Evolutionary conservation across 2,329 filamentous ascomycete genomes (phyloP).

Genomic region (Aureobasidium melanogenum): DNA sequence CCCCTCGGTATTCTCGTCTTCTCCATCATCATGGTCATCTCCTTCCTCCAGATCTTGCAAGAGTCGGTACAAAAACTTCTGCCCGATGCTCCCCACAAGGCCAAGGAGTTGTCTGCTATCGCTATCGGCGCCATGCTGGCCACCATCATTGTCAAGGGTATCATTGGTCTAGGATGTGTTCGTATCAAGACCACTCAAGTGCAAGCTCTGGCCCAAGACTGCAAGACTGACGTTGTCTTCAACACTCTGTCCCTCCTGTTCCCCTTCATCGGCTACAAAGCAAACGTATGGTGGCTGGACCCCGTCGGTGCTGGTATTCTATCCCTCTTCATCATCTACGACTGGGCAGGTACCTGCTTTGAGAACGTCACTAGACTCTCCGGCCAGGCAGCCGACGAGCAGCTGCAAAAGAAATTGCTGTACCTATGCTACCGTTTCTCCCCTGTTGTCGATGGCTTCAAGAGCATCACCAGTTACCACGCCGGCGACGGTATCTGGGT

Average conservation of each 20-base stretch:
- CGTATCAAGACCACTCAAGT: slow-evolving; percentile 56
- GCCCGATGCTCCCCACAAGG: slow-evolving; percentile 36
- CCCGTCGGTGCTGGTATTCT: slow-evolving; percentile 52
- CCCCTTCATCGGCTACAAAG: slow-evolving; percentile 50
- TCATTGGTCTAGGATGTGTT: slow-evolving; percentile 52
- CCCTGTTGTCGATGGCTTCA: slow-evolving; percentile 28
- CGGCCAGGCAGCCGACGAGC: slow-evolving; percentile 46
- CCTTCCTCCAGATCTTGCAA: slow-evolving; percentile 52
- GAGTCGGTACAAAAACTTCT: slow-evolving; percentile 52
- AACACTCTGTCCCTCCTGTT: slow-evolving; percentile 56
- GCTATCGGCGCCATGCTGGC: slow-evolving; percentile 50
- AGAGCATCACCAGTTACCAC: slow-evolving; percentile 45
- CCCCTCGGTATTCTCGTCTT: slow-evolving; percentile 56
- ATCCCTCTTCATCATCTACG: slow-evolving; percentile 59
- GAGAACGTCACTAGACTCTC: slow-evolving; percentile 51
- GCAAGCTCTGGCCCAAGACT: slow-evolving; percentile 54
- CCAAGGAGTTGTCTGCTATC: slow-evolving; percentile 42
- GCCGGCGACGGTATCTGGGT: slow-evolving; percentile 55
- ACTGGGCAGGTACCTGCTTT: slow-evolving; percentile 56
- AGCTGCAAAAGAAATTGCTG: slow-evolving; percentile 47
- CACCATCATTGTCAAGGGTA: slow-evolving; percentile 51
- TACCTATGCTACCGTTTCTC: slow-evolving; percentile 46
- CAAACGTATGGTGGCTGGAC: slow-evolving; percentile 59
- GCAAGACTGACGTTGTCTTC: slow-evolving; percentile 56
- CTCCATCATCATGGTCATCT: slow-evolving; percentile 55